phyloP scores from a whole-genome alignment of 2,329 filamentous ascomycete species.

The Parafenestella ontariensis region DNA sequence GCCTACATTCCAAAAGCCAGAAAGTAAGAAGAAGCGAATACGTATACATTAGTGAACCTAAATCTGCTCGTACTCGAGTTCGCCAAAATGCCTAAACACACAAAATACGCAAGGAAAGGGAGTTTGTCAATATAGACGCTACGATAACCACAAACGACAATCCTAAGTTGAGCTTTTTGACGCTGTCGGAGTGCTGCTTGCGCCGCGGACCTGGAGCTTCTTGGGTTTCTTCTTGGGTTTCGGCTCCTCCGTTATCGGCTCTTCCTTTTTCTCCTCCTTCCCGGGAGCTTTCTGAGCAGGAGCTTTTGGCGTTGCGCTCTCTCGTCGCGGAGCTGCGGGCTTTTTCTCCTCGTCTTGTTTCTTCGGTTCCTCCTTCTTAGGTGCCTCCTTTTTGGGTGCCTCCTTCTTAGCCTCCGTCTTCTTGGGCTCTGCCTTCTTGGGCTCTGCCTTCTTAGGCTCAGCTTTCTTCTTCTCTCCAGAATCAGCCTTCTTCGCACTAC shows the following conservation, averaged over 20 bases:
- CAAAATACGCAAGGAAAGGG: background rate
- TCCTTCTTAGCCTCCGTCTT: constrained; percentile 7
- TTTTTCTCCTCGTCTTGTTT: constrained; percentile 7
- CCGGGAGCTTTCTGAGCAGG: background rate
- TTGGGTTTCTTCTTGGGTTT: constrained; percentile 49
- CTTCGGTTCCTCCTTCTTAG: constrained; percentile 9
- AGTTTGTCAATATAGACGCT: background rate
- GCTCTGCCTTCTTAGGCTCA: constrained; percentile 18
- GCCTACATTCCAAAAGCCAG: no score
- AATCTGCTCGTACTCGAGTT: background rate
- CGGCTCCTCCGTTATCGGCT: constrained; percentile 6
- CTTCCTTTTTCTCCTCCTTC: constrained; percentile 5
- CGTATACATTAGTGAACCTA: background rate
- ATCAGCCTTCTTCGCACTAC: constrained; percentile 7
- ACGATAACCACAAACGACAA: background rate
- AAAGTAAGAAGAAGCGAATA: background rate
- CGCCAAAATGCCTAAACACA: background rate
- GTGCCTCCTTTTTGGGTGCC: background rate
- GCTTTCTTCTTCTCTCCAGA: constrained; percentile 16
- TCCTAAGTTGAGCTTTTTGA: constrained; percentile 13
- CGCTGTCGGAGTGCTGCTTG: constrained; percentile 9
- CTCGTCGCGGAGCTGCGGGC: background rate
- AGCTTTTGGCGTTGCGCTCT: constrained; percentile 5
- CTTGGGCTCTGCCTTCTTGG: constrained; percentile 7
- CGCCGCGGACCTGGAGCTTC: constrained; percentile 43